These are phyloP conservation scores for Pseudogymnoascus sp. DNA, from an alignment of 2,329 filamentous ascomycete genomes.

Conservation along the genomic window DNA sequence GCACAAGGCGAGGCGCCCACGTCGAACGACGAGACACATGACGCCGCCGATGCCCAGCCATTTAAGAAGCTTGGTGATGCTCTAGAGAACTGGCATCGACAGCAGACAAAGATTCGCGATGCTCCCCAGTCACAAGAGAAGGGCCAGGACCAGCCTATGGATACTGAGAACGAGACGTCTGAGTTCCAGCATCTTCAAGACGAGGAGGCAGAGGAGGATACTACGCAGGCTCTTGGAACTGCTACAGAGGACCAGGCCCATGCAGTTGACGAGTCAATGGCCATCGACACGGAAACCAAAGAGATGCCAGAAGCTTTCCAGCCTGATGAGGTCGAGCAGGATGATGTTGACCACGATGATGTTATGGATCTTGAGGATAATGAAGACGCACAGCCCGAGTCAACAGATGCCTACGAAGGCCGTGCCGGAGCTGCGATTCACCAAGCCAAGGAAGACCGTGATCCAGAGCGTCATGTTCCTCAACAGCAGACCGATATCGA, in stretches of 20 bases:
- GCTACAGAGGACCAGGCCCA: slow-evolving; percentile 81
- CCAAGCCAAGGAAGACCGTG: slow-evolving; percentile 35
- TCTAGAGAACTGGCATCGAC: slow-evolving; percentile 84
- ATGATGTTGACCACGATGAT: slow-evolving; percentile 39
- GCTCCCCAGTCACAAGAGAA: slow-evolving; percentile 40
- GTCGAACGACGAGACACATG: slow-evolving; percentile 30
- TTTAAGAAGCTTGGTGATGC: slow-evolving; percentile 95
- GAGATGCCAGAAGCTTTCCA: slow-evolving; percentile 47
- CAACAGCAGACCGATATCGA: slow-evolving; percentile 28
- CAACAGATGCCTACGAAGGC: slow-evolving; percentile 44
- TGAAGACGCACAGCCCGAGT: slow-evolving; percentile 33
- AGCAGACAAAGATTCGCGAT: slow-evolving; percentile 68
- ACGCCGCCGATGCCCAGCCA: slow-evolving; percentile 50
- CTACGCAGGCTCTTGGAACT: slow-evolving; percentile 78
- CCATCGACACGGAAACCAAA: slow-evolving; percentile 61
- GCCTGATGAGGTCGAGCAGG: slow-evolving; percentile 33
- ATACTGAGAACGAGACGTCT: slow-evolving; percentile 58
- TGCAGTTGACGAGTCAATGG: slow-evolving; percentile 81
- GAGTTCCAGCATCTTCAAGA: slow-evolving; percentile 92
- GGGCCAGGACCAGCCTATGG: slow-evolving; percentile 18
- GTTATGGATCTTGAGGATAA: slow-evolving; percentile 33
- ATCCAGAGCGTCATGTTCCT: slow-evolving; percentile 33
- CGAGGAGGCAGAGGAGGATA: slow-evolving; percentile 69
- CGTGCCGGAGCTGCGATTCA: slow-evolving; percentile 50
- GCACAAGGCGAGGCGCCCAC: slow-evolving; percentile 33